A percentile compares a stretch with the other conserved stretches of the same genome.
phyloP scores from a whole-genome alignment of 1,139 yeast genomes.

The Zygosaccharomyces sapae region DNA sequence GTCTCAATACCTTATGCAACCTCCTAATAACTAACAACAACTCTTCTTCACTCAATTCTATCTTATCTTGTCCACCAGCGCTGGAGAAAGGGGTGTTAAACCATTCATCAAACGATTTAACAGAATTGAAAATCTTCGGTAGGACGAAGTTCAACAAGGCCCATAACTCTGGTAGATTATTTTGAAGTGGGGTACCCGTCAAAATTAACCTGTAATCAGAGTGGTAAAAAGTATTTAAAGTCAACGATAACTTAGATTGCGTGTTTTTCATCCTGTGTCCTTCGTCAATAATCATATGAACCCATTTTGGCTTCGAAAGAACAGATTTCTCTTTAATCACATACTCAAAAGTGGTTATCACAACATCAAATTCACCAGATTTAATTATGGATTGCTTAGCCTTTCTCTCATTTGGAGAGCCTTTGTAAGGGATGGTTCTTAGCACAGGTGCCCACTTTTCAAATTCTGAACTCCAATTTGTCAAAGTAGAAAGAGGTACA shows the following conservation, averaged over 20 bases:
- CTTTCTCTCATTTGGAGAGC: conserved; percentile 68
- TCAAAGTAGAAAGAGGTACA: conserved; percentile 77
- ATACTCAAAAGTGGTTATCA: conserved; percentile 76
- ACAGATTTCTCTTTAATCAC: conserved; percentile 70
- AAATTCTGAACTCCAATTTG: conserved; percentile 82
- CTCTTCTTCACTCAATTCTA: conserved; percentile 86
- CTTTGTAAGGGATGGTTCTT: conserved; percentile 67
- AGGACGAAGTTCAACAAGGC: conserved; percentile 72
- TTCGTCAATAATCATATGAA: conserved; percentile 84
- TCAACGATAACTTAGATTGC: conserved; percentile 65
- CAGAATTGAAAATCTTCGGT: conserved; percentile 78
- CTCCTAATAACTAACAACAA: conserved; percentile 88
- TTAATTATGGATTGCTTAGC: conserved; percentile 57
- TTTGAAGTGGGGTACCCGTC: conserved; percentile 86
- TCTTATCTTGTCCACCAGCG: conserved; percentile 76
- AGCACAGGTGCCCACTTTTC: conserved; percentile 83
- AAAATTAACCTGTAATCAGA: conserved; percentile 73
- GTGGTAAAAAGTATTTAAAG: conserved; percentile 68
- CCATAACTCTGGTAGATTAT: conserved; percentile 82
- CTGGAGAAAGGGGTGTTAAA: conserved; percentile 81
- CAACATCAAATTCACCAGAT: conserved; percentile 66
- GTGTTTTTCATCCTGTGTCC: conserved; percentile 87
- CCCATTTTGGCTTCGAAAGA: conserved; percentile 67
- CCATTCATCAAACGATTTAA: conserved; percentile 85
- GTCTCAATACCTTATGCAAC: conserved; percentile 92